phyloP scores from a whole-genome alignment of 345 rosid genomes.

The Gossypium ekmanianum region DNA sequence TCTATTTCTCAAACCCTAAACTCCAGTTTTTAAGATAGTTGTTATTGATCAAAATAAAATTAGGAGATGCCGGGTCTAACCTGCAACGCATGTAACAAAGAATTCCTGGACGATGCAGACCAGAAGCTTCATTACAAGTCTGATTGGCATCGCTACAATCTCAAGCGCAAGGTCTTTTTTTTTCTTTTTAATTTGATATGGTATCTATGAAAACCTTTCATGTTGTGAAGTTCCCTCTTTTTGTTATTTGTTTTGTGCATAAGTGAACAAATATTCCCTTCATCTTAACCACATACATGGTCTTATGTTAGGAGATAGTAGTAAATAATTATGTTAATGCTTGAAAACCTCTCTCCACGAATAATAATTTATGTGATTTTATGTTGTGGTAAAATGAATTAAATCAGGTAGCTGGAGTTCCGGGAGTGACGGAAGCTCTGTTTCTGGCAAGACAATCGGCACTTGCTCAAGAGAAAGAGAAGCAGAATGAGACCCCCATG shows the following conservation, averaged over 20 bases:
- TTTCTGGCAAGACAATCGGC: conserved; percentile 76
- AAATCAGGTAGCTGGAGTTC: conserved; percentile 87
- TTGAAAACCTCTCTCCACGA: not conserved
- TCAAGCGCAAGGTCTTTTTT: conserved; percentile 81
- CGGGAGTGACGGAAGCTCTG: conserved; percentile 85
- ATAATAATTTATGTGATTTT: not conserved
- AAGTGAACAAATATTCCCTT: not conserved
- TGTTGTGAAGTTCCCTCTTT: not conserved
- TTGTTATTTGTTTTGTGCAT: not conserved
- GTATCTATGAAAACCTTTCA: not conserved
- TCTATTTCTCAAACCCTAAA: not conserved
- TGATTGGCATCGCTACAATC: conserved; percentile 98
- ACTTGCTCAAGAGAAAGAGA: conserved; percentile 57
- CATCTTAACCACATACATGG: not conserved
- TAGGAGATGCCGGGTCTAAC: conserved; percentile 63
- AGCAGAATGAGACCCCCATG: conserved; percentile 53
- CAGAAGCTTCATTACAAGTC: conserved; percentile 87
- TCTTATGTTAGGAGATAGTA: not conserved
- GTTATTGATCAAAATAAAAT: not conserved
- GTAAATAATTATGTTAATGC: not conserved
- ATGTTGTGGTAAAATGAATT: not conserved
- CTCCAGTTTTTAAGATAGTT: too few relatives aligned
- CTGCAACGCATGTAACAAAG: conserved; percentile 92
- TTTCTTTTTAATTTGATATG: not conserved
- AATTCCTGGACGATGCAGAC: conserved; percentile 66